Evolutionary conservation across 129 eudicot species (phyloP).

Genomic region (Flaveria robusta): DNA sequence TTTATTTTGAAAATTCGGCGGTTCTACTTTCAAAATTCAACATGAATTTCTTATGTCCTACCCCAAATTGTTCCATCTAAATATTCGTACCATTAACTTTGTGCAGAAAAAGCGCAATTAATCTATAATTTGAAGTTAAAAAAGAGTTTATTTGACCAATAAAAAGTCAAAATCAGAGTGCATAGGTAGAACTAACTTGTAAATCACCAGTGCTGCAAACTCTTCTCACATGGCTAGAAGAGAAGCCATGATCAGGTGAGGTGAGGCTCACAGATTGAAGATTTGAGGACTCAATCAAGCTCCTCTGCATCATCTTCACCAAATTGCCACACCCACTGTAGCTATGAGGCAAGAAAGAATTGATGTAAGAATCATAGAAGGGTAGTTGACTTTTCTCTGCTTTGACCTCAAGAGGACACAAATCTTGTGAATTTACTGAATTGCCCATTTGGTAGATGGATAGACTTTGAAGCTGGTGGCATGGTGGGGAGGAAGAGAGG

Average conservation of each 20-base stretch:
- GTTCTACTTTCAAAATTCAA: background rate
- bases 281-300: conserved; percentile 58
- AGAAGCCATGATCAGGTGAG: conserved; percentile 49
- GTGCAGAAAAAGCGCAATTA: background rate
- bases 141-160: background rate
- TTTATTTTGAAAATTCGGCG: no score
- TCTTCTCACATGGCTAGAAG: conserved; percentile 68
- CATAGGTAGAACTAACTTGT: conserved; percentile 47
- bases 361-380: conserved; percentile 31
- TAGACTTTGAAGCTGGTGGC: conserved; percentile 59
- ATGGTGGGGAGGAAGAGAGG: conserved; percentile 74
- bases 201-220: conserved; percentile 88
- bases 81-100: background rate
- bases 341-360: conserved; percentile 38
- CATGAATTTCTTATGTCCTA: background rate
- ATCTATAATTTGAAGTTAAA: background rate
- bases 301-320: conserved; percentile 73
- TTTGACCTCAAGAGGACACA: conserved; percentile 49
- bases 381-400: conserved; percentile 56
- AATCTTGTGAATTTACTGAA: conserved; percentile 33
- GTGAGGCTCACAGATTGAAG: conserved; percentile 36
- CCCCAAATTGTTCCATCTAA: background rate
- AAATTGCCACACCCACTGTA: conserved; percentile 40
- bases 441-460: conserved; percentile 54
- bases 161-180: background rate